Evolutionary conservation across 176 grass and related monocot genomes (phyloP).

Genomic region (Calamus simplicifolius): DNA sequence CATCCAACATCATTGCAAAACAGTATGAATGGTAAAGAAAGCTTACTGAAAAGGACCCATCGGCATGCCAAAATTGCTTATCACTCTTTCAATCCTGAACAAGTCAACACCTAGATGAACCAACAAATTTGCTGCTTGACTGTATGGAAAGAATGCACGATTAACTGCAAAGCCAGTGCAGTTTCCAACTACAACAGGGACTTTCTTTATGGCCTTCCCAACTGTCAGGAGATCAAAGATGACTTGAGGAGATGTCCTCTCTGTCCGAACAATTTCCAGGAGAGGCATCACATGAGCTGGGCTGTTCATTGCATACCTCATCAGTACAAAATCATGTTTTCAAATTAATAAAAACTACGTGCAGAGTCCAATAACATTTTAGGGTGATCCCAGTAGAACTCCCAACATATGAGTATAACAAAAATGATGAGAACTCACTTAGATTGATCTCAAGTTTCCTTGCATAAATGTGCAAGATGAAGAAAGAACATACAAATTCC

Average conservation of each 20-base stretch:
- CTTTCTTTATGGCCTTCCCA: conserved; percentile 94
- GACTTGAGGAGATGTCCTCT: conserved; percentile 92
- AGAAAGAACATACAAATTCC: too few species aligned
- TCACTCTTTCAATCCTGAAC: conserved; percentile 73
- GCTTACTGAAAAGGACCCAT: conserved; percentile 99
- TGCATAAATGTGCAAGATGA: too few species aligned
- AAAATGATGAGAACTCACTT: too few species aligned
- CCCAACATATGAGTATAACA: too few species aligned
- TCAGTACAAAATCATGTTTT: too few species aligned
- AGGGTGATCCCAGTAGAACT: too few species aligned
- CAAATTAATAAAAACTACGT: too few species aligned
- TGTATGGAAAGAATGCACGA: conserved; percentile 94
- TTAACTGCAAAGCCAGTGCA: conserved; percentile 97
- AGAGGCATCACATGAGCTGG: conserved; percentile 98
- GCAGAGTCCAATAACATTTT: too few species aligned
- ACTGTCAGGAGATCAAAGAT: conserved; percentile 84
- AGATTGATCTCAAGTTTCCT: too few species aligned
- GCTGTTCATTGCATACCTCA: conserved; percentile 22
- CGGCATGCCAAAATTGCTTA: conserved; percentile 93
- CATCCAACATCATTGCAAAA: too few species aligned
- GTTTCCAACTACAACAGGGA: conserved; percentile 93
- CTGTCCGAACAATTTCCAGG: conserved; percentile 92
- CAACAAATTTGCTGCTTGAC: conserved; percentile 62
- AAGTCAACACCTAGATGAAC: conserved; percentile 77
- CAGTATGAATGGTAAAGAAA: not conserved